Base-by-base conservation (phyloP, 208 protist genomes). In the Trypanosoma brucei region DNA sequence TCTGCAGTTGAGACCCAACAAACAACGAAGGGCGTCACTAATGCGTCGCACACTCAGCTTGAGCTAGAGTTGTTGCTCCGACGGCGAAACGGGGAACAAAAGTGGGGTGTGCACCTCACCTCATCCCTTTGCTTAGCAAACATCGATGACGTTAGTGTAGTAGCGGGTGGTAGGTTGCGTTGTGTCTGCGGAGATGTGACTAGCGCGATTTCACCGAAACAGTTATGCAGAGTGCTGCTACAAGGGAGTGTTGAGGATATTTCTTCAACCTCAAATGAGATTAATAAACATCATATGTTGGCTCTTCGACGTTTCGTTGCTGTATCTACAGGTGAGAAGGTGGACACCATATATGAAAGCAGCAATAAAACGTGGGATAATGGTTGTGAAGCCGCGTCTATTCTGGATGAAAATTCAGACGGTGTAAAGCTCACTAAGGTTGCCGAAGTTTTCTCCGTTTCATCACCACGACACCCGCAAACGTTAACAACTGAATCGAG, bases 51-150 rank as follows among this genome's bases (percentile, higher is more conserved):
- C 42, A 46, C 6, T 6, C 8, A 46, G 42, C 39, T 88, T 40
- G 37, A 65, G 30, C 65, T 88, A 63, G 63, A 69, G 11, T 76
- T 71, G 75, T 62, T 51, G 3, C 69, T 93, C 38, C 83, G 77
- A 0, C 77, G 83, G 46, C 58, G 76, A 45, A 69, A 75, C 39
- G 73, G 69, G 5, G 59, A 76, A 46, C 69, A 83, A 55, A 78
- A 76, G 22, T 93, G 86, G 86, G 83, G 86, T 37, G 73, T 93
- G 46, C 75, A 79, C 56, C 69, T 88, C 13, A 86, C 71, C 35
- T 76, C 78, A n/a, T 22, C 64, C 1, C 72, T 93, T 51, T 39
- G 50, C 3, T 70, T 93, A 30, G 67, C 76, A 3, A 76, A 71
- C 31, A 56, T 90, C n/a, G 81, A 89, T 31, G 58, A 88, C 40